Percentiles rank a stretch among this genome's conserved stretches.
These are phyloP conservation scores for Clavispora carvajalis DNA, from an alignment of 805 yeast species.

Conservation along the genomic window DNA sequence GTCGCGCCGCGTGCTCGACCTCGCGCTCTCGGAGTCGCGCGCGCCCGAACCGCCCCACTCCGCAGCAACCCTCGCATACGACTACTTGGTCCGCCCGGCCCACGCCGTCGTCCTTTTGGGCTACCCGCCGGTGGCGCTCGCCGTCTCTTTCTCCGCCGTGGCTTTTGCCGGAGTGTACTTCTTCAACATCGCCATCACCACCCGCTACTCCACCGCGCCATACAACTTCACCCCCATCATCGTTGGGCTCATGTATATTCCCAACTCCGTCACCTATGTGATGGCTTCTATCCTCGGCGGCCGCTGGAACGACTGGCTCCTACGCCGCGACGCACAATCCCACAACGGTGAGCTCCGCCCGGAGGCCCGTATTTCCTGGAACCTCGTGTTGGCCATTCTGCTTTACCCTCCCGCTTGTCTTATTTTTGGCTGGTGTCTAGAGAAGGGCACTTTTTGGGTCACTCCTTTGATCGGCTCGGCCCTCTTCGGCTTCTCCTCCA, in stretches of 20 bases:
- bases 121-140: slow-evolving; percentile 71
- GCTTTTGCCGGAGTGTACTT: slow-evolving; percentile 67
- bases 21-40: slow-evolving; percentile 7
- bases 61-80: slow-evolving; percentile 26
- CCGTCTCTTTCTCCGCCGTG: slow-evolving; percentile 63
- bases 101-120: slow-evolving; percentile 55
- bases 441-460: slow-evolving; percentile 65
- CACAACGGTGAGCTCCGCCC: slow-evolving; percentile 67
- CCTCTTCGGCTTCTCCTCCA: slow-evolving; percentile 73
- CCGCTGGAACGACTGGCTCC: slow-evolving; percentile 63
- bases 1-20: slow-evolving; percentile 16
- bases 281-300: slow-evolving; percentile 80
- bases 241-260: slow-evolving; percentile 74
- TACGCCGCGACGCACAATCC: slow-evolving; percentile 45
- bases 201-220: slow-evolving; percentile 56
- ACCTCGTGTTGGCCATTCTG: slow-evolving; percentile 59
- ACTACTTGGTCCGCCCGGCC: slow-evolving; percentile 52
- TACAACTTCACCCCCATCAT: slow-evolving; percentile 62
- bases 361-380: slow-evolving; percentile 74
- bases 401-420: slow-evolving; percentile 61
- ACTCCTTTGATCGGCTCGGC: slow-evolving; percentile 79
- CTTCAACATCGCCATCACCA: slow-evolving; percentile 68
- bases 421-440: slow-evolving; percentile 79
- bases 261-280: slow-evolving; percentile 75
- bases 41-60: slow-evolving; percentile 8